Evolutionary conservation across 2,329 filamentous ascomycete genomes (phyloP).

Genomic region (Eutypella sp.): DNA sequence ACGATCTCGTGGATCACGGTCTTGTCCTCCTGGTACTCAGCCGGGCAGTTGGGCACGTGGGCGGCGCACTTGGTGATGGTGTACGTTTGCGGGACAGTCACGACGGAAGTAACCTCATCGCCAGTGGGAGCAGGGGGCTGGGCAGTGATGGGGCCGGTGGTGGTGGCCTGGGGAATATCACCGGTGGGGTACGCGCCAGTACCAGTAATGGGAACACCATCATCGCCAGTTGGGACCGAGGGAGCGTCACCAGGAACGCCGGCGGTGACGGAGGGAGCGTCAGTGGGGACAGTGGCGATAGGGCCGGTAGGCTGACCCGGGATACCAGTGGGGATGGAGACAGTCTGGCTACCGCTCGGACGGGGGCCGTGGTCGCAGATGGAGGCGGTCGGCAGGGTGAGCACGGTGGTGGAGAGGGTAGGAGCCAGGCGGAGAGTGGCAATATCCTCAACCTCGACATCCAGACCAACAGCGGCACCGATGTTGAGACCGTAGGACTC

Average conservation of each 20-base stretch:
- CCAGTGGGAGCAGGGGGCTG: conserved; percentile 1
- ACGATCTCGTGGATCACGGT: conserved; percentile 28
- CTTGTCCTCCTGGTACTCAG: conserved; percentile 28
- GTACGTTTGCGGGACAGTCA: conserved; percentile 19
- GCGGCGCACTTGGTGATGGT: conserved; percentile 33
- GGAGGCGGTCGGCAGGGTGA: conserved; percentile 31
- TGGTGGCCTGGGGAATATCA: background rate
- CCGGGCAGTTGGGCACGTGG: conserved; percentile 35
- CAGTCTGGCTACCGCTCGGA: conserved; percentile 2
- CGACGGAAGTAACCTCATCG: conserved; percentile 16
- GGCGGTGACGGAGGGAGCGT: conserved; percentile 3
- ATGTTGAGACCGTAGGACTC: conserved; percentile 36
- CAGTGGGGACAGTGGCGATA: conserved; percentile 4
- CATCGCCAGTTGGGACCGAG: conserved; percentile 3
- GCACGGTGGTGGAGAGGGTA: conserved; percentile 35
- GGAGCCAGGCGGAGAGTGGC: conserved; percentile 35
- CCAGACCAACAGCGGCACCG: conserved; percentile 30
- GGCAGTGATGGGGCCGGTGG: conserved; percentile 3
- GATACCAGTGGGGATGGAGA: conserved; percentile 2
- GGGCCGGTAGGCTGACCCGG: no score
- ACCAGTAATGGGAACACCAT: no score
- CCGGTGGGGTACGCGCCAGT: background rate
- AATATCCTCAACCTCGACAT: conserved; percentile 30
- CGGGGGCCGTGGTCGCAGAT: conserved; percentile 26
- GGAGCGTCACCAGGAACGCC: conserved; percentile 2